Evolutionary conservation across 2,329 filamentous ascomycete genomes (phyloP).

Genomic region (Epichloe amarillans): DNA sequence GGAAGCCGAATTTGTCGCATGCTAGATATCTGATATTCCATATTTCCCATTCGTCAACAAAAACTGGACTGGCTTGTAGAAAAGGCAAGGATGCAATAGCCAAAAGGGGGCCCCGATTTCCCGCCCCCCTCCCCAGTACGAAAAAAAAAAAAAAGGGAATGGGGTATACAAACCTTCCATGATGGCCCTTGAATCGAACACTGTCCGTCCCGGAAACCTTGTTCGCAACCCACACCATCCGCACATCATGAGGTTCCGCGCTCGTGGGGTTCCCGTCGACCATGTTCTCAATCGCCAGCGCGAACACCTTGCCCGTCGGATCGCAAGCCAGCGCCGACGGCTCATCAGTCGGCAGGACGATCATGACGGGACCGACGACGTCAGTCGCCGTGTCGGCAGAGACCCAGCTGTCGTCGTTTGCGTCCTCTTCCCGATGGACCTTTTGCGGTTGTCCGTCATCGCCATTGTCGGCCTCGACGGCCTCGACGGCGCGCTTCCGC

Average conservation of each 20-base stretch:
- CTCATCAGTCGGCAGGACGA: slow-evolving; percentile 65
- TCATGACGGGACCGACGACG: slow-evolving; percentile 66
- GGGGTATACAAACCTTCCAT: slow-evolving; percentile 45
- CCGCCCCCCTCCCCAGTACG: too few species aligned
- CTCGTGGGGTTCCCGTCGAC: slow-evolving; percentile 70
- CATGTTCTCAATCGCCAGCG: slow-evolving; percentile 72
- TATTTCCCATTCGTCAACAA: neutral
- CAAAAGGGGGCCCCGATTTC: neutral
- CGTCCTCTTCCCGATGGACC: slow-evolving; percentile 16
- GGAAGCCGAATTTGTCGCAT: slow-evolving; percentile 69
- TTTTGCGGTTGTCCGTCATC: slow-evolving; percentile 25
- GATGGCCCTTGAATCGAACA: slow-evolving; percentile 78
- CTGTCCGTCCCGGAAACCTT: slow-evolving; percentile 68
- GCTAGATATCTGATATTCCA: slow-evolving; percentile 57
- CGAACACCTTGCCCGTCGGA: slow-evolving; percentile 73
- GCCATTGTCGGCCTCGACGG: slow-evolving; percentile 27
- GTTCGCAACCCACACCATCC: slow-evolving; percentile 90
- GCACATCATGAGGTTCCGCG: slow-evolving; percentile 87
- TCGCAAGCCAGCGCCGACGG: slow-evolving; percentile 74
- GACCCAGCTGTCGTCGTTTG: slow-evolving; percentile 81
- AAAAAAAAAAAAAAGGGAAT: neutral
- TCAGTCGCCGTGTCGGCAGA: slow-evolving; percentile 64
- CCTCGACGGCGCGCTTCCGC: slow-evolving; percentile 53
- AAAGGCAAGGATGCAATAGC: neutral
- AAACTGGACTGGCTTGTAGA: neutral